Evolutionary conservation across 2,329 filamentous ascomycete genomes (phyloP), one percentile per base, ranked within the genome.

Genomic region (Epicoccum sorghinum): DNA sequence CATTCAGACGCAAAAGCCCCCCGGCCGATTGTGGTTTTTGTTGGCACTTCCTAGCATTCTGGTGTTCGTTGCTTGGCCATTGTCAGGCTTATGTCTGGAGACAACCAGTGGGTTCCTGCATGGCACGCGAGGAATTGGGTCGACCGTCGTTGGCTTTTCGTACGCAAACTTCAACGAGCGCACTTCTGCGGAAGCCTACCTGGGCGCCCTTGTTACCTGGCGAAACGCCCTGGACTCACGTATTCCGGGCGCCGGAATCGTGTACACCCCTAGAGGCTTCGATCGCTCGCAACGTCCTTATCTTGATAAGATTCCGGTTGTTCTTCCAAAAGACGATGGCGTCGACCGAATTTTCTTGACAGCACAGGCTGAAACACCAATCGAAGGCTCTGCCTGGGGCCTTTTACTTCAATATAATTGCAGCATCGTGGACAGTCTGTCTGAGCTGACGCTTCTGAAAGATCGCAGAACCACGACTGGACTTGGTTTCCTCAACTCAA

Each of bases 81-180:
- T 41, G 4, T 48, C 38, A 9, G 30, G 46, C 3, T 5, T 41
- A 5, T 48, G 29, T 22, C n/a, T 48, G 27, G 46, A 48, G 4
- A 48, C 37, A 5, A 36, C 37, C 4, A 4, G 27, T 1, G 46
- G 46, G 2, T 48, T 41, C 3, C 4, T 48, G 2, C 46, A 41
- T 13, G 37, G 38, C 10, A 14, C 13, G 22, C 22, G 6, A 13
- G 46, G 7, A 3, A 9, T 18, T 0, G 46, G 30, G 2, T 12
- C 37, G 4, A 13, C 13, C 2, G 37, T 41, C 6, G 36, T 30
- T n/a, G 45, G 45, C 1, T 47, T 40, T 9, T n/a, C 45, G 10
- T 40, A 40, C 7, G 18, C 45, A 8, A 47, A 33, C 13, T 47
- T 47, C 7, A 47, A 47, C 35, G 44, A 47, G 7, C 44, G 44